phyloP scores from a whole-genome alignment of 164 flowering plant species.

The Taxillus chinensis region DNA sequence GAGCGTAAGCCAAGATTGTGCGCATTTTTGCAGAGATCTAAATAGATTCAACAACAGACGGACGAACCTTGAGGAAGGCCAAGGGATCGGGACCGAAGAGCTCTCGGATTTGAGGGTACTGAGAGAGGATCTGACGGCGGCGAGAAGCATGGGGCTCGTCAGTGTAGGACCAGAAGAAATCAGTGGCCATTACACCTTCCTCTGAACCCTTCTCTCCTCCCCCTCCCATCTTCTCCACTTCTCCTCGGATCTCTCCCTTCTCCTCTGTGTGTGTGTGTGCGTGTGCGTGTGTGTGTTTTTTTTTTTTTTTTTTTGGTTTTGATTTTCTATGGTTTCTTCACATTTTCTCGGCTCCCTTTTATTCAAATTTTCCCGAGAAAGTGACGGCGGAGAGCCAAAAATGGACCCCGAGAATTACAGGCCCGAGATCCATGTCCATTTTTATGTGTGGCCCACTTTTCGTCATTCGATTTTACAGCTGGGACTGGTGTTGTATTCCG shows the following conservation, averaged over 20 bases:
- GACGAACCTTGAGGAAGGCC: constrained; percentile 66
- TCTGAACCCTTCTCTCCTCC: constrained; percentile 15
- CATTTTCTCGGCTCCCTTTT: constrained; percentile 4
- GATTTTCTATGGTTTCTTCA: neutral
- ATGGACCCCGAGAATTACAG: too few relatives aligned
- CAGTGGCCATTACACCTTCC: constrained; percentile 55
- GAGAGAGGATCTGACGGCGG: constrained; percentile 74
- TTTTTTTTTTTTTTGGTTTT: too few relatives aligned
- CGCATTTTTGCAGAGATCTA: neutral
- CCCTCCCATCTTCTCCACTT: constrained; percentile 9
- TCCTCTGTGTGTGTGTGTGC: constrained; percentile 5
- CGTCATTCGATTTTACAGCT: too few relatives aligned
- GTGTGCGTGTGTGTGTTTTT: too few relatives aligned
- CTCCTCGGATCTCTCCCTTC: constrained; percentile 8
- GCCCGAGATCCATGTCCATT: too few relatives aligned
- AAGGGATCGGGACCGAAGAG: constrained; percentile 91
- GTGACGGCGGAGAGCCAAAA: too few relatives aligned
- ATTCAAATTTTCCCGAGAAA: too few relatives aligned
- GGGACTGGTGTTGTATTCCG: too few relatives aligned
- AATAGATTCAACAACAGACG: neutral
- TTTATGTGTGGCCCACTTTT: too few relatives aligned
- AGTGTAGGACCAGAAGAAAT: constrained; percentile 69
- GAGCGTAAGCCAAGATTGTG: too few relatives aligned
- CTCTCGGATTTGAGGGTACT: constrained; percentile 77
- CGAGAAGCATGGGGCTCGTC: constrained; percentile 91